phyloP scores from a whole-genome alignment of 257 asterid species.

The Plantago major region DNA sequence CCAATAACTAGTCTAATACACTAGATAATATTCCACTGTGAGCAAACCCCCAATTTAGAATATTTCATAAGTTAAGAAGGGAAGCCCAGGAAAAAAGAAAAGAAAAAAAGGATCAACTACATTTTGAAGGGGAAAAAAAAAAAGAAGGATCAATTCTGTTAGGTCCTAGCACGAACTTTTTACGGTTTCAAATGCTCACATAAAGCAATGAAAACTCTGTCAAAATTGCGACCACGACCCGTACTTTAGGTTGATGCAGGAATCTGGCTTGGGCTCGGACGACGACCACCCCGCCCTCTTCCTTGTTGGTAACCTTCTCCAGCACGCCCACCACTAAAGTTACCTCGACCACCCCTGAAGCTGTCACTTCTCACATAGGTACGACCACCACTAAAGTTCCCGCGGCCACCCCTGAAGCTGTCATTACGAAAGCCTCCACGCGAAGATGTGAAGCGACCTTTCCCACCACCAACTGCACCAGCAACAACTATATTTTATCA shows the following conservation, averaged over 20 bases:
- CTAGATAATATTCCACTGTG: constrained; percentile 22
- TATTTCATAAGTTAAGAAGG: constrained; percentile 12
- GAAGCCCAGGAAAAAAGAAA: constrained; percentile 6
- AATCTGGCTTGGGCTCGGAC: constrained; percentile 25
- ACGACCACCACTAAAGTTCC: constrained; percentile 45
- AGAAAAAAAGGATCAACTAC: constrained; percentile 6
- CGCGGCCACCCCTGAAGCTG: constrained; percentile 53
- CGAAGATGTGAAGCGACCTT: constrained; percentile 49
- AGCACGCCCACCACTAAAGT: constrained; percentile 28
- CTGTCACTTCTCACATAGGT: constrained; percentile 55
- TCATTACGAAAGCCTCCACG: constrained; percentile 69
- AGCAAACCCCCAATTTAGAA: constrained; percentile 20
- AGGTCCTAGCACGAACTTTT: not conserved
- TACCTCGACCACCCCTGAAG: constrained; percentile 47
- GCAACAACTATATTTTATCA: constrained; percentile 12
- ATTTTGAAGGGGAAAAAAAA: not conserved
- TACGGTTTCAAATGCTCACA: constrained; percentile 19
- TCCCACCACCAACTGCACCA: constrained; percentile 46
- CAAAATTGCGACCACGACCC: constrained; percentile 28
- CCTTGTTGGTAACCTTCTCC: constrained; percentile 47
- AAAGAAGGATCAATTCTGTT: constrained; percentile 2
- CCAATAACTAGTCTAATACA: constrained; percentile 18
- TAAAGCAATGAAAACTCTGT: constrained; percentile 16
- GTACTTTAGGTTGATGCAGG: constrained; percentile 17
- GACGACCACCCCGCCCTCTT: constrained; percentile 39